Evolutionary conservation across 202 grass and related monocot genomes (phyloP).

Genomic region (Carex sylvatica): DNA sequence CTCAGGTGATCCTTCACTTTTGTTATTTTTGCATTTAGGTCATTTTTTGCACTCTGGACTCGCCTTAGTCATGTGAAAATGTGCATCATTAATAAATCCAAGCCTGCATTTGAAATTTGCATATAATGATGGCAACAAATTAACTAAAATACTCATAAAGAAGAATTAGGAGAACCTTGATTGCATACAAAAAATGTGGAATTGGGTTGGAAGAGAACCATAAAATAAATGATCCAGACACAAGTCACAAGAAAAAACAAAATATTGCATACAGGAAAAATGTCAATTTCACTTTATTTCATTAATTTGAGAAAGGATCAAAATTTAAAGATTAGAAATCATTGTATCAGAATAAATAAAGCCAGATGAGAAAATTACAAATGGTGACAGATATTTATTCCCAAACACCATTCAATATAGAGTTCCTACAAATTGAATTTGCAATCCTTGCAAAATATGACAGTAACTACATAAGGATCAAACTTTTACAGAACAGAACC

Average conservation of each 20-base stretch:
- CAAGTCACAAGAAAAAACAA: not conserved
- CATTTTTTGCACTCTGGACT: conserved; percentile 1
- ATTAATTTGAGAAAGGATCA: not conserved
- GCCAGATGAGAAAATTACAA: not conserved
- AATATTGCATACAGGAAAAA: not conserved
- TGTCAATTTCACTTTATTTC: not conserved
- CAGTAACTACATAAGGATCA: not conserved
- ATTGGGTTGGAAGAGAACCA: not conserved
- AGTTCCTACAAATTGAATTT: not conserved
- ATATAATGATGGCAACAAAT: not conserved
- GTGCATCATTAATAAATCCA: conserved; percentile 29
- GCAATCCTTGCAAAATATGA: not conserved
- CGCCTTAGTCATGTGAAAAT: conserved; percentile 19
- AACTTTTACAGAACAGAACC: not conserved
- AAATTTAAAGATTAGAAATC: not conserved
- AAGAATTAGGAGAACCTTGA: not conserved
- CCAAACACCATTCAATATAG: not conserved
- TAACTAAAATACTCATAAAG: not conserved
- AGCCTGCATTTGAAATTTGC: conserved; percentile 30
- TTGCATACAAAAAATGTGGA: not conserved
- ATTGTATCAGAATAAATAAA: not conserved
- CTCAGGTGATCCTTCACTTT: conserved; percentile 35
- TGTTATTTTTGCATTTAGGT: conserved; percentile 32
- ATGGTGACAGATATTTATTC: not conserved
- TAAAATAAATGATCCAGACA: not conserved